These are phyloP conservation scores for Scedosporium apiospermum DNA, from an alignment of 2,329 filamentous ascomycete genomes.

Conservation along the genomic window DNA sequence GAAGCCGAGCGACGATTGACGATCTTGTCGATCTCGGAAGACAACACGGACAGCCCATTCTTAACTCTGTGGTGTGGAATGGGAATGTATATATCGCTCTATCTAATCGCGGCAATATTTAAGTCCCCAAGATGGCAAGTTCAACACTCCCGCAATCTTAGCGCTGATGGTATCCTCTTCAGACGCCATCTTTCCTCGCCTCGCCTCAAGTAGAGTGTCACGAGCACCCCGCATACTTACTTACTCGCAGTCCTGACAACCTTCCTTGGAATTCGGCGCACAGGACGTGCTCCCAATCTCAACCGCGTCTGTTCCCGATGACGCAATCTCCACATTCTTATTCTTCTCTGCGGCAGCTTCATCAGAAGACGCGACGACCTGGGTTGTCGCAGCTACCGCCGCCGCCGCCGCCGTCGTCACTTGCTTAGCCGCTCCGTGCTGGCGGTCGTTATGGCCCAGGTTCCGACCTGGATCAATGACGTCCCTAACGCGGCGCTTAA, in stretches of 20 bases:
- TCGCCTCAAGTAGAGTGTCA: neutral
- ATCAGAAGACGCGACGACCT: neutral
- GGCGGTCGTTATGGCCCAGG: conserved; percentile 71
- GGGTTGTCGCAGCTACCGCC: neutral
- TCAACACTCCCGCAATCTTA: too few species aligned
- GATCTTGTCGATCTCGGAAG: too few species aligned
- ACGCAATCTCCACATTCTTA: neutral
- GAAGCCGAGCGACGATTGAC: too few species aligned
- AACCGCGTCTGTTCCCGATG: conserved; percentile 1
- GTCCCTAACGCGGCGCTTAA: conserved; percentile 78
- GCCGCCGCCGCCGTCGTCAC: conserved; percentile 3
- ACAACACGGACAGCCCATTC: too few species aligned
- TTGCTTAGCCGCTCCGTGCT: conserved; percentile 18
- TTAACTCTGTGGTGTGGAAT: too few species aligned
- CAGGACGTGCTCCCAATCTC: neutral
- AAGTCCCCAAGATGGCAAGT: too few species aligned
- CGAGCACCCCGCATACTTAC: neutral
- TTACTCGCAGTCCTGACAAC: conserved; percentile 1
- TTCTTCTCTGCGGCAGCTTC: neutral
- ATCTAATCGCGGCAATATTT: too few species aligned
- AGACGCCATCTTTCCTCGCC: neutral
- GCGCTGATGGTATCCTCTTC: too few species aligned
- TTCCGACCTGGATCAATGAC: conserved; percentile 68
- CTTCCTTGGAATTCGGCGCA: neutral
- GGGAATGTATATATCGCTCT: too few species aligned